Evolutionary conservation across 164 flowering plant genomes (phyloP).

Genomic region (Stephania japonica): DNA sequence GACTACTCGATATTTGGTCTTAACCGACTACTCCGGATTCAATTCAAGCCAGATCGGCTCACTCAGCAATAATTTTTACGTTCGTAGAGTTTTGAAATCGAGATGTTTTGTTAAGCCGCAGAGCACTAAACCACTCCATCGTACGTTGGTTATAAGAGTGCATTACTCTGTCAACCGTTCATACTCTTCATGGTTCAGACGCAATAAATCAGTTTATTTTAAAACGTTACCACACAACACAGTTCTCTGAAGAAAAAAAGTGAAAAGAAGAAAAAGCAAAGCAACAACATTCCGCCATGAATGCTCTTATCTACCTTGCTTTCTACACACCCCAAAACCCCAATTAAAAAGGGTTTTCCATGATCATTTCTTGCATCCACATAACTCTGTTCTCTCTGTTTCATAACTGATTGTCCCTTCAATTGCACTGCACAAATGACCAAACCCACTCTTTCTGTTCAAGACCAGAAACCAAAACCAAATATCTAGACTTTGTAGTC

Average conservation of each 20-base stretch:
- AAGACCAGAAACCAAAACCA: conserved; percentile 19
- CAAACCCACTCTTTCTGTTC: conserved; percentile 19
- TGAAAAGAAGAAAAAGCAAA: neutral
- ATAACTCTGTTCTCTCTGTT: conserved; percentile 9
- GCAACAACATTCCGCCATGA: conserved; percentile 22
- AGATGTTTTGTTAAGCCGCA: too few species aligned
- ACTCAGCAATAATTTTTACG: too few species aligned
- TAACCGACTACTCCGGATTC: too few species aligned
- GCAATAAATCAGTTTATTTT: neutral
- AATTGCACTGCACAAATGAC: conserved; percentile 20
- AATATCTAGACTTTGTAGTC: conserved; percentile 20
- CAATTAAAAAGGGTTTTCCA: conserved; percentile 4
- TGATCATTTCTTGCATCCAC: conserved; percentile 21
- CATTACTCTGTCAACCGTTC: too few species aligned
- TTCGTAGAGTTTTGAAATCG: too few species aligned
- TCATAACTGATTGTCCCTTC: conserved; percentile 1
- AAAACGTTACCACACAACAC: neutral
- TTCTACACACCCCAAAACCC: conserved; percentile 24
- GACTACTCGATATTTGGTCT: too few species aligned
- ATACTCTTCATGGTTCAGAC: neutral
- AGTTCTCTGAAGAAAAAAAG: neutral
- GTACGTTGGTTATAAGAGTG: too few species aligned
- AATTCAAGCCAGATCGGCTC: too few species aligned
- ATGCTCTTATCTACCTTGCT: conserved; percentile 35
- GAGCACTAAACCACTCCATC: too few species aligned